Base-by-base conservation (phyloP, 2,329 filamentous ascomycete genomes). In the Cladosporium sp. region DNA sequence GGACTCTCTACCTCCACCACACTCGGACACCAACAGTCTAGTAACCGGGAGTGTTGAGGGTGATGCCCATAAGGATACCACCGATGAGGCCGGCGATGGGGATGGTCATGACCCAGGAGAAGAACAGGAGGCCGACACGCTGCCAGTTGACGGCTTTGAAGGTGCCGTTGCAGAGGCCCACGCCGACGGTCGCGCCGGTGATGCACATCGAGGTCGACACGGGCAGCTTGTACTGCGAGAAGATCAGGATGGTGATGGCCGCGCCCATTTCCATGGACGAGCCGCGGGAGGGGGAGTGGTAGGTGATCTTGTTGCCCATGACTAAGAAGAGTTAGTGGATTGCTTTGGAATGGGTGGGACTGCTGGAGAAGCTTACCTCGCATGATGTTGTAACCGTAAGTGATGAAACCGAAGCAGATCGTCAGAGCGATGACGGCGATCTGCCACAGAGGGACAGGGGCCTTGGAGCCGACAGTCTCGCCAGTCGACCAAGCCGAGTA, bases 371-470 rank as follows among this genome's bases (percentile, higher is more conserved):
- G 22, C 46, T 19, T 57, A 61, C 78, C 78, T 43, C 75, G 73
- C 80, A 84, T 84, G 66, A 84, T 83, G 64, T 83, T 80, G 67
- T 83, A 84, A 1, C 80, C 81, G 58, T 82, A 84, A 28, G 79
- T 81, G 75, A 78, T 80, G 56, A 83, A 73, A 56, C 81, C 81
- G 45, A 82, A 64, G 45, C 76, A 75, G 41, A 83, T 77, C 55
- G 69, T 72, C 8, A 69, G 68, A 63, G 77, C 78, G 10, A 87
- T 72, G 16, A 90, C 84, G 49, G 83, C 87, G 49, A 91, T 78
- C 69, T 89, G 86, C 87, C 87, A 92, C 43, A 86, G 64, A 3
- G 84, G 84, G 0, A 91, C 86, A 0, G 78, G 68, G 3, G 82
- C 79, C 71, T 87, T 87, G 59, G 82, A 69, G 2, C 74, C 73